Evolutionary conservation across 805 yeast species (phyloP).

Genomic region (Yamadazyma nakazawae): DNA sequence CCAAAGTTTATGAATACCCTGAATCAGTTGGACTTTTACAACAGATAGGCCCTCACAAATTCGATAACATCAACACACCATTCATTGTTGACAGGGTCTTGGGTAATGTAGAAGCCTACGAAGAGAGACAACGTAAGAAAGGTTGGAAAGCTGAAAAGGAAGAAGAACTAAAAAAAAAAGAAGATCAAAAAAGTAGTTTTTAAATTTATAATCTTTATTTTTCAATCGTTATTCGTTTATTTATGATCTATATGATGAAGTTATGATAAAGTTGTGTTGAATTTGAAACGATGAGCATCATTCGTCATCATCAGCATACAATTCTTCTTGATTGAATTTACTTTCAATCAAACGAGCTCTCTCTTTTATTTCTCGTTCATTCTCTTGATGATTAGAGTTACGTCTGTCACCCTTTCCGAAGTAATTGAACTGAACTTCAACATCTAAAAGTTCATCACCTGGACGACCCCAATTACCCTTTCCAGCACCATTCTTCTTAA

Average conservation of each 20-base stretch:
- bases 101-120: conserved; percentile 63
- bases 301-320: background rate
- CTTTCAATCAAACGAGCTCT: conserved; percentile 8
- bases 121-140: conserved; percentile 82
- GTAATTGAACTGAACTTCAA: conserved; percentile 41
- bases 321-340: background rate
- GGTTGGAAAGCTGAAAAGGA: conserved; percentile 69
- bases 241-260: background rate
- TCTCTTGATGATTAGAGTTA: conserved; percentile 37
- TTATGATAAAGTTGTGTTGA: background rate
- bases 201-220: too few species aligned
- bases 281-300: background rate
- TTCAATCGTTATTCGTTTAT: background rate
- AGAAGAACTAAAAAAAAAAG: conserved; percentile 24
- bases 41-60: conserved; percentile 52
- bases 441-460: conserved; percentile 69
- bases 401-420: conserved; percentile 30
- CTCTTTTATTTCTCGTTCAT: conserved; percentile 26
- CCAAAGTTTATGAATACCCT: conserved; percentile 35
- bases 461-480: conserved; percentile 83
- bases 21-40: conserved; percentile 33
- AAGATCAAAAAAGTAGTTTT: conserved; percentile 1
- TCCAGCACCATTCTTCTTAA: conserved; percentile 84
- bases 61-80: conserved; percentile 61
- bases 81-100: conserved; percentile 76